A percentile compares a stretch with the other conserved stretches of the same genome.
These are phyloP conservation scores for Lophiostoma macrostomum DNA, from an alignment of 495 filamentous ascomycete species.

Conservation along the genomic window DNA sequence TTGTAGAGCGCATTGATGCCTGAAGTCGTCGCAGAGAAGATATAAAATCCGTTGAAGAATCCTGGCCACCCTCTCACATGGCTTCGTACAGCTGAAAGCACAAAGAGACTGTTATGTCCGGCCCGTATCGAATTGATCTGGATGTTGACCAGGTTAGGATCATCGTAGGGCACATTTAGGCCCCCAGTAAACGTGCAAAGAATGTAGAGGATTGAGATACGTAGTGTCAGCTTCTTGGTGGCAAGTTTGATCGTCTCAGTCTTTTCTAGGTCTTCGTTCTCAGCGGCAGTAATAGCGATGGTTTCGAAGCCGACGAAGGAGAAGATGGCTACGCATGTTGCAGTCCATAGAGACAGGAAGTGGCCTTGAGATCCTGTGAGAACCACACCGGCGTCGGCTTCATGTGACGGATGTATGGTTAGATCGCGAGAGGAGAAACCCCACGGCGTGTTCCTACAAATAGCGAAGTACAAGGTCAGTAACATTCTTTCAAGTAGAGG, in stretches of 20 bases:
- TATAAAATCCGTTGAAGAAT: conserved; percentile 51
- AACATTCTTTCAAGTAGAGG: too few species aligned
- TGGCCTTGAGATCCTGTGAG: conserved; percentile 33
- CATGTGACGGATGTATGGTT: conserved; percentile 30
- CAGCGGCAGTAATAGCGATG: conserved; percentile 47
- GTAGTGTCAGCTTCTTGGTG: conserved; percentile 47
- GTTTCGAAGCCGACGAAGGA: conserved; percentile 53
- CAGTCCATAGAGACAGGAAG: conserved; percentile 44
- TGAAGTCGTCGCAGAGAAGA: conserved; percentile 49
- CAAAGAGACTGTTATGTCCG: conserved; percentile 47
- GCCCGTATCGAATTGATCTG: conserved; percentile 43
- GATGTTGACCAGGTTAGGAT: conserved; percentile 38
- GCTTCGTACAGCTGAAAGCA: conserved; percentile 48
- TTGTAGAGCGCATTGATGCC: conserved; percentile 50
- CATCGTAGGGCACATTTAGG: conserved; percentile 47
- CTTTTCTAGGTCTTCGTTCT: conserved; percentile 46
- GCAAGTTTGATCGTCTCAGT: conserved; percentile 53
- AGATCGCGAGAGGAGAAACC: conserved; percentile 36
- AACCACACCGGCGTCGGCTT: conserved; percentile 24
- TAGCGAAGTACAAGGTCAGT: too few species aligned
- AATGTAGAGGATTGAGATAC: conserved; percentile 47
- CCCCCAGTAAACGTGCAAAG: conserved; percentile 44
- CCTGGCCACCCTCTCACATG: conserved; percentile 43
- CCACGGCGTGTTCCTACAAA: conserved; percentile 39
- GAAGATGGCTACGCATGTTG: conserved; percentile 46